These are phyloP conservation scores for Penicillium argentinense DNA, from an alignment of 495 filamentous ascomycete species.

Conservation along the genomic window DNA sequence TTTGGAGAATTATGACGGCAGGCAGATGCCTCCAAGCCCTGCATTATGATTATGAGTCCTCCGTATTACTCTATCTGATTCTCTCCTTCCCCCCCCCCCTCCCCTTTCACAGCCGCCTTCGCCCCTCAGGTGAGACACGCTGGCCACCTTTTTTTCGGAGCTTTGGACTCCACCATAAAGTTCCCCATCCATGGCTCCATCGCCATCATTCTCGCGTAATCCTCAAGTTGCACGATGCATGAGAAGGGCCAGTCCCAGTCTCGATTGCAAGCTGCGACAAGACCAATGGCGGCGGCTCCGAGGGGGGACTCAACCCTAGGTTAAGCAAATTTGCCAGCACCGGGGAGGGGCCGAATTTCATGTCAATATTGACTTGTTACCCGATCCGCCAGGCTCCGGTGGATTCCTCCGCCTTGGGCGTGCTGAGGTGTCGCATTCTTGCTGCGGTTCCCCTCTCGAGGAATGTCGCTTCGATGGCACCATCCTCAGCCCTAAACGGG, in stretches of 20 bases:
- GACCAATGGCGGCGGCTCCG: slow-evolving; percentile 23
- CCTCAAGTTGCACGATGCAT: slow-evolving; percentile 1
- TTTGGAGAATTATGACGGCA: too few relatives aligned
- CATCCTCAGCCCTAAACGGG: slow-evolving; percentile 6
- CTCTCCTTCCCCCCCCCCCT: not conserved
- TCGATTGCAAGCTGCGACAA: slow-evolving; percentile 15
- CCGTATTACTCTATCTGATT: slow-evolving; percentile 1
- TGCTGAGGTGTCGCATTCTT: slow-evolving; percentile 2
- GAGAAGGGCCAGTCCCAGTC: slow-evolving; percentile 8
- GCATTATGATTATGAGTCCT: too few relatives aligned
- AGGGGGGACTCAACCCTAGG: too few relatives aligned
- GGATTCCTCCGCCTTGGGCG: not conserved
- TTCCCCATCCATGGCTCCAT: slow-evolving; percentile 12
- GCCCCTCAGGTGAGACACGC: slow-evolving; percentile 13
- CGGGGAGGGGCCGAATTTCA: too few relatives aligned
- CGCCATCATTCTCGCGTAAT: slow-evolving; percentile 28
- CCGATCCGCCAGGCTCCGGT: slow-evolving; percentile 21
- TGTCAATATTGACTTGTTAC: slow-evolving; percentile 17
- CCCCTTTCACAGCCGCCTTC: slow-evolving; percentile 7
- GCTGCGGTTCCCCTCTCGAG: not conserved
- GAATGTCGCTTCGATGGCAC: slow-evolving; percentile 14
- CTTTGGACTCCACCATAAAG: slow-evolving; percentile 1
- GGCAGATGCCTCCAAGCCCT: too few relatives aligned
- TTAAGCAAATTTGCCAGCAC: too few relatives aligned
- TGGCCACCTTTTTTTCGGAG: slow-evolving; percentile 5